Evolutionary conservation across 2,329 filamentous ascomycete species (phyloP), one percentile per base, ranked within the genome.

Genomic region (Cytospora schulzeri): DNA sequence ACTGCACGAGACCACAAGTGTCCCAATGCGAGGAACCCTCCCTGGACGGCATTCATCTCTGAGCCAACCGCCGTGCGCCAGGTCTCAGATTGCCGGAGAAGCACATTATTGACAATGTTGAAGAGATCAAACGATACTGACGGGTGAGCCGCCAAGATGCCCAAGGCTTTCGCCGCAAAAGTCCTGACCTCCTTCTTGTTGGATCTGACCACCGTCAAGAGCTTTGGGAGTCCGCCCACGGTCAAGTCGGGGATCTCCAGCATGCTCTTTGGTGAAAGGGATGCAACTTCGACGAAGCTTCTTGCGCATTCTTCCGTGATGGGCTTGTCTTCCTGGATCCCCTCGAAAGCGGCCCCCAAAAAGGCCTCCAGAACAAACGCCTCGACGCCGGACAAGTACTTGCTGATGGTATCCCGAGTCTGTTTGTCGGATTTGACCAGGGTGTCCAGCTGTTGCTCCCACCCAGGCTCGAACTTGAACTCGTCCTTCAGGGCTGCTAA

Each of bases 401-500:
- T 71, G 62, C 82, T 84, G 62, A 93, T 81, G 7, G 82, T 81
- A 29, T 82, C 76, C 50, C 91, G 84, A 14, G 87, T 86, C 54
- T 82, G 78, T 64, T 89, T 82, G 71, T 94, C 90, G 6, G 89
- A 91, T 50, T 87, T 84, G 33, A 95, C 81, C 8, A 90, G 82
- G 1, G 88, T 85, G 69, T 93, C 90, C 2, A 98, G 80, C 69
- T 90, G 89, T 54, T 88, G 83, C 73, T 93, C 90, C 95, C 95
- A 98, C 67, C 94, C 91, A 54, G 90, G 87, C 69, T 94, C 90
- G 28, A 92, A 75, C 12, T 84, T 82, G 63, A 83, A 79, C 57
- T 83, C 67, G 38, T 64, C 76, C 48, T 76, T 72, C 3, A 85
- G 73, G 0, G 82, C 83, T 1, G 79, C 71, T 2, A 87, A 76